Evolutionary conservation across 495 filamentous ascomycete genomes (phyloP), one percentile per base, ranked within the genome.

Genomic region (Sordaria brevicollis): DNA sequence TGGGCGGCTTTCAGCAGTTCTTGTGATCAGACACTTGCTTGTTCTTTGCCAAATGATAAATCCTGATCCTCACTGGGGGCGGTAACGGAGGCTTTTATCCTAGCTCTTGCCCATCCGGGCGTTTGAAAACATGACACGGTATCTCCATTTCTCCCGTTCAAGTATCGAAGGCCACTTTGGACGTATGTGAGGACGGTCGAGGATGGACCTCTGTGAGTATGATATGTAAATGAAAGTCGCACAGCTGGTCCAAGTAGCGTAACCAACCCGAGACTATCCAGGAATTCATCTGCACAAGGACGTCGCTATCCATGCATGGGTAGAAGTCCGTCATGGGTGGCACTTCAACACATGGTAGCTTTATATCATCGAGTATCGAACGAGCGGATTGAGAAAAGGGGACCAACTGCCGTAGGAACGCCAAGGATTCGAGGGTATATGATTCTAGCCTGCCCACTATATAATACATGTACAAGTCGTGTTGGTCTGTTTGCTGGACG

Each of bases 401-500:
- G 25, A 62, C 49, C 49, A 62, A 31, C 25, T 62, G 49, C 49
- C 49, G 13, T 11, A 62, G 25, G 49, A 62, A 62, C 25, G 49
- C 49, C 25, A 34, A 11, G 21, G 19, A 41, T 66, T 35, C 36
- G 25, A 62, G 74, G 76, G 72, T 77, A 76, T 76, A 76, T 72
- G 49, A 62, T 75, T 75, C 66, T 49, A 68, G 41, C 54, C 39
- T 71, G 43, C 69, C 39, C 57, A 73, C 70, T 72, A 75, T 77
- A 70, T 74, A 72, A 36, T 72, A 72, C 33, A 73, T 13, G 65
- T 69, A 71, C 67, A 74, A 17, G 29, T 41, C 33, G 49, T 37
- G 67, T 49, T 25, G 68, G 39, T 38, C 3, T 25, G 65, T 68
- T 35, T 39, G 17, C 35, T n/a, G 17, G 39, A 38, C 54, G 29